Percentiles rank a stretch among this genome's conserved stretches.
phyloP scores from a whole-genome alignment of 129 eudicot genomes.

The Scalesia atractyloides region DNA sequence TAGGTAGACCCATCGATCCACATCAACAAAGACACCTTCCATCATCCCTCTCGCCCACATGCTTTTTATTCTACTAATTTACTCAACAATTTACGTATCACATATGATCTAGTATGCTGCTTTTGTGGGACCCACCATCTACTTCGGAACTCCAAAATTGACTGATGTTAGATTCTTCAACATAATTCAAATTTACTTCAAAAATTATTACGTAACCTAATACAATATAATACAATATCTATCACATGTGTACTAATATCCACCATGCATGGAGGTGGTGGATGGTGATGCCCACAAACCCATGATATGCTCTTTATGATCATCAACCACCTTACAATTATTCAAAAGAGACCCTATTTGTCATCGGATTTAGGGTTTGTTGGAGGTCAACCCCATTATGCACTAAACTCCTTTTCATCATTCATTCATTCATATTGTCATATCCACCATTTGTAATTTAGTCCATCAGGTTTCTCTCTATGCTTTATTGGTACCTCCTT shows the following conservation, averaged over 20 bases:
- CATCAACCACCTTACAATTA: slow-evolving; percentile 27
- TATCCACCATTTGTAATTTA: slow-evolving; percentile 13
- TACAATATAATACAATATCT: background rate
- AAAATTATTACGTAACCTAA: background rate
- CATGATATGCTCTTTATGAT: slow-evolving; percentile 27
- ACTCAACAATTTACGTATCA: background rate
- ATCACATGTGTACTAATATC: slow-evolving; percentile 25
- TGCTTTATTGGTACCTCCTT: slow-evolving; percentile 10
- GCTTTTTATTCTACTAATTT: background rate
- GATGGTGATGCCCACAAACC: slow-evolving; percentile 36
- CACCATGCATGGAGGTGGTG: slow-evolving; percentile 29
- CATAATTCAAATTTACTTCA: background rate
- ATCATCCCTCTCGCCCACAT: background rate
- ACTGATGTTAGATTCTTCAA: background rate
- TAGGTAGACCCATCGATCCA: slow-evolving; percentile 16
- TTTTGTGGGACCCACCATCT: background rate
- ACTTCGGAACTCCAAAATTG: background rate
- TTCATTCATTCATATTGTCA: slow-evolving; percentile 31
- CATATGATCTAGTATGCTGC: background rate
- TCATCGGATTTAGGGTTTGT: slow-evolving; percentile 20
- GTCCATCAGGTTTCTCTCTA: slow-evolving; percentile 7
- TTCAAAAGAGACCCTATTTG: slow-evolving; percentile 17
- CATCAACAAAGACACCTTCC: slow-evolving; percentile 7
- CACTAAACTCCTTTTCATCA: slow-evolving; percentile 32
- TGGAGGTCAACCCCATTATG: slow-evolving; percentile 35